Evolutionary conservation across 495 filamentous ascomycete genomes (phyloP), one percentile per base, ranked within the genome.

Genomic region (Aspergillus cavernicola): DNA sequence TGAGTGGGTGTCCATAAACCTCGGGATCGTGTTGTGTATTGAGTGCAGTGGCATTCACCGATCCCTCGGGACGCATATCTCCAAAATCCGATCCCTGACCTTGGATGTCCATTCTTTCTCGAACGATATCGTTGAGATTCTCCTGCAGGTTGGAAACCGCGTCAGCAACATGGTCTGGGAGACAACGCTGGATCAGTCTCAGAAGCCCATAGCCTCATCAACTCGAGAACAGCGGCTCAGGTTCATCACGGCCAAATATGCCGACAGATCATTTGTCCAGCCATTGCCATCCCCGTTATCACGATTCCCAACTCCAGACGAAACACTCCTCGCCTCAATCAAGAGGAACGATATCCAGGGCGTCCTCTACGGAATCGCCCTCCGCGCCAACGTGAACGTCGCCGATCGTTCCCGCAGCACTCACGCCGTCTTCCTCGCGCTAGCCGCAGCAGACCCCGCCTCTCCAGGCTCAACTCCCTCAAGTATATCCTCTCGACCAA

Each of bases 1-100:
- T 15, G 95, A 99, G 67, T 99, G 93, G 93, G 93, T 96, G 33
- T 97, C 92, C 1, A 96, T 99, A 66, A 99, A 99, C 59, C 80
- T 99, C 3, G 95, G 88, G 24, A 95, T 97, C 48, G 85, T 97
- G 26, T 80, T 99, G 13, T 99, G 93, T 71, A 99, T 99, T 56
- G 93, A 99, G 67, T 99, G 93, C 69, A 93, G 90, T 62, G 93
- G 93, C 60, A 96, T 99, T 52, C 93, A 99, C 70, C 85, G 93
- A 19, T 97, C 93, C 9, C 79, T 99, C 2, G 93, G 93, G 7
- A 99, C 93, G 3, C 93, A 99, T 66, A 95, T 99, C 55, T 95
- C 92, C 65, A 99, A 99, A 72, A 83, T 99, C 19, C 86, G 93
- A 28, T 97, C 93, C 4, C 83, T 99, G 23, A 97, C 93, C 0